phyloP scores from a whole-genome alignment of 225 moss, liverwort and hornwort species.

The Sphagnum tenellum region DNA sequence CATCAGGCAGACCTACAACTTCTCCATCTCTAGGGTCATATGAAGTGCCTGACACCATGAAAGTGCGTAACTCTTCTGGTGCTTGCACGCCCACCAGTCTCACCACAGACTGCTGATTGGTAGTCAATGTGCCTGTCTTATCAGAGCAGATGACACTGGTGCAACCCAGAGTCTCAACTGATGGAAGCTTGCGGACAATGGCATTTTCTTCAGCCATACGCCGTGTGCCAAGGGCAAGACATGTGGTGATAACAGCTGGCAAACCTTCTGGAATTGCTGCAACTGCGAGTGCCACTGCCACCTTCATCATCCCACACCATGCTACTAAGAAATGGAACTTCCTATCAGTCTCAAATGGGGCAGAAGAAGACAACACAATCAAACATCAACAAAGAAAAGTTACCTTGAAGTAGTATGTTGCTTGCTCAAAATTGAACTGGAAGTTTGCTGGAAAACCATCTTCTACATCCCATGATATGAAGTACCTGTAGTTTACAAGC shows the following conservation, averaged over 20 bases:
- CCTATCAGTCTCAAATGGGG: background rate
- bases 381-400: too few relatives aligned
- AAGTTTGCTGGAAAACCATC: slow-evolving; percentile 29
- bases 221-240: slow-evolving; percentile 51
- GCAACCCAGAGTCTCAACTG: slow-evolving; percentile 58
- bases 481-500: slow-evolving; percentile 56
- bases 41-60: slow-evolving; percentile 37
- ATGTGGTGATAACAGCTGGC: slow-evolving; percentile 55
- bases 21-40: slow-evolving; percentile 41
- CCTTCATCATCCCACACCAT: slow-evolving; percentile 11
- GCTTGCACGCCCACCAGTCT: slow-evolving; percentile 25
- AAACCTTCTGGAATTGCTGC: slow-evolving; percentile 60
- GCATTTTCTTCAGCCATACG: slow-evolving; percentile 61
- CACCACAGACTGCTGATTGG: slow-evolving; percentile 52
- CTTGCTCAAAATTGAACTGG: slow-evolving; percentile 38
- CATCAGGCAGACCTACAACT: slow-evolving; percentile 25
- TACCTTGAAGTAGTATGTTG: slow-evolving; percentile 48
- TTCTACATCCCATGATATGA: slow-evolving; percentile 34
- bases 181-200: slow-evolving; percentile 47
- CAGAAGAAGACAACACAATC: too few relatives aligned
- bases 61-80: slow-evolving; percentile 14
- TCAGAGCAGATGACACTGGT: slow-evolving; percentile 50
- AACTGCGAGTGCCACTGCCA: slow-evolving; percentile 58
- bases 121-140: slow-evolving; percentile 51
- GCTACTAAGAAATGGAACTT: background rate